A percentile compares a stretch with the other conserved stretches of the same genome.
phyloP scores from a whole-genome alignment of 1,284 basidiomycete genomes.

The Ceratobasidium sp. region DNA sequence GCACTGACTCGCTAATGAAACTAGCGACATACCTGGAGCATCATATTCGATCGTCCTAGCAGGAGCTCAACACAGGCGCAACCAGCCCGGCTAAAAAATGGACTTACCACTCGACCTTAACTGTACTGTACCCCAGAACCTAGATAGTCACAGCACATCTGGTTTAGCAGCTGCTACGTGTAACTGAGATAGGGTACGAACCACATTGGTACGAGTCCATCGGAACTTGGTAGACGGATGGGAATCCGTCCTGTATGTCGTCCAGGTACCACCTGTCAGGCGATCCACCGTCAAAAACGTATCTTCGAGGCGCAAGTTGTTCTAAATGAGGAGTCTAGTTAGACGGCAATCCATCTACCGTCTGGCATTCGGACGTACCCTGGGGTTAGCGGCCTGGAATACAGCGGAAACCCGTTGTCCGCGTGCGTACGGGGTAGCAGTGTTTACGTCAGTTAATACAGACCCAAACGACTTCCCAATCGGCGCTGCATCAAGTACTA shows the following conservation, averaged over 20 bases:
- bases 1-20: constrained; percentile 4
- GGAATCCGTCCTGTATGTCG: constrained; percentile 75
- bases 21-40: constrained; percentile 64
- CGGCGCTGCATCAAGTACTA: constrained; percentile 73
- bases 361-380: constrained; percentile 63
- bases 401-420: constrained; percentile 72
- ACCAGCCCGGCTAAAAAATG: not conserved
- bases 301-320: constrained; percentile 80
- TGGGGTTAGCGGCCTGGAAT: constrained; percentile 84
- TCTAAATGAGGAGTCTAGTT: constrained; percentile 61
- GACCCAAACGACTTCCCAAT: constrained; percentile 74
- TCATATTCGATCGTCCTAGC: constrained; percentile 73
- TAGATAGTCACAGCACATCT: not conserved
- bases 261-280: constrained; percentile 65
- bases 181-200: constrained; percentile 55
- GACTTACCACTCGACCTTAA: constrained; percentile 46
- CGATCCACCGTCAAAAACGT: constrained; percentile 81
- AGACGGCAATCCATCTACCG: not conserved
- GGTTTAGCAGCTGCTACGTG: not conserved
- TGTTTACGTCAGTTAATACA: constrained; percentile 71
- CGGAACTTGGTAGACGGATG: constrained; percentile 82
- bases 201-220: constrained; percentile 72
- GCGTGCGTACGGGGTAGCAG: constrained; percentile 64
- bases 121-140: constrained; percentile 45
- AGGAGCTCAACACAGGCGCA: constrained; percentile 7